phyloP scores from a whole-genome alignment of 208 protist species.

The Trypanosoma conorhini region DNA sequence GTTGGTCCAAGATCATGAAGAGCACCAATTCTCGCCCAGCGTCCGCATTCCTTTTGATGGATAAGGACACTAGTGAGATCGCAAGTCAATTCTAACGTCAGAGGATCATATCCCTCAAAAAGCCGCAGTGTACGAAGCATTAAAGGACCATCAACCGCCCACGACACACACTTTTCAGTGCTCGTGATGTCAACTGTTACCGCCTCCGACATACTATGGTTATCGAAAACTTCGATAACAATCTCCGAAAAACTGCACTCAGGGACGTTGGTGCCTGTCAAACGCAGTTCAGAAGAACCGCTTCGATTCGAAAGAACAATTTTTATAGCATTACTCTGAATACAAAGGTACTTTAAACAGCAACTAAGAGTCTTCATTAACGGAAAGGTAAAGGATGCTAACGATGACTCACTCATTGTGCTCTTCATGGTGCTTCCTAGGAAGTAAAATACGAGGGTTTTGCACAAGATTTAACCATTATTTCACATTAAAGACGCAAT shows the following conservation, averaged over 20 bases:
- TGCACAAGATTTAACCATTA: slow-evolving; percentile 4
- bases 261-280: slow-evolving; percentile 46
- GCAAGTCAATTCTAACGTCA: slow-evolving; percentile 44
- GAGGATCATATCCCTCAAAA: slow-evolving; percentile 41
- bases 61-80: slow-evolving; percentile 45
- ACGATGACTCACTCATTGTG: slow-evolving; percentile 1
- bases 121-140: slow-evolving; percentile 44
- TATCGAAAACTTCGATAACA: slow-evolving; percentile 9
- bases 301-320: slow-evolving; percentile 5
- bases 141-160: slow-evolving; percentile 47
- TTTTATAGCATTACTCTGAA: slow-evolving; percentile 18
- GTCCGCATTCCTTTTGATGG: slow-evolving; percentile 37
- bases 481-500: background rate
- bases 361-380: slow-evolving; percentile 21
- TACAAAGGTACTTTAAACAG: slow-evolving; percentile 28
- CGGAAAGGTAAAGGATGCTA: slow-evolving; percentile 26
- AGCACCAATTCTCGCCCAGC: slow-evolving; percentile 41
- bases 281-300: slow-evolving; percentile 14
- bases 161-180: slow-evolving; percentile 32
- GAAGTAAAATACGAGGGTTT: slow-evolving; percentile 2
- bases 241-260: slow-evolving; percentile 66
- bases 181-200: background rate
- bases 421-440: slow-evolving; percentile 1
- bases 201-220: background rate
- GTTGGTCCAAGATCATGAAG: slow-evolving; percentile 66